phyloP scores from a whole-genome alignment of 495 filamentous ascomycete species.

The Tuber aestivum region DNA sequence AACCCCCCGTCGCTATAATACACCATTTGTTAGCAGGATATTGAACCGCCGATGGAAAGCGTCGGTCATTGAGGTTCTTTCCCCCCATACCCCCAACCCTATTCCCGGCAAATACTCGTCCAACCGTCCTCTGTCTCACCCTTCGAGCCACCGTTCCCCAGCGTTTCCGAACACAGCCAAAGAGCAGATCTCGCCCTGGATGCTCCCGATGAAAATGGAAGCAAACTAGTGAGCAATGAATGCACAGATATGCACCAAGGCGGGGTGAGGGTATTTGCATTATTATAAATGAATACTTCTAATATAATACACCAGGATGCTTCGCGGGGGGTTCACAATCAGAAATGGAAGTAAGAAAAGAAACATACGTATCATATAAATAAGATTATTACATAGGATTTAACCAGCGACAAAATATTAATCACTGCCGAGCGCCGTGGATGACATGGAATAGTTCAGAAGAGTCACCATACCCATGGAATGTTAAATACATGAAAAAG shows the following conservation, averaged over 20 bases:
- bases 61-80: too few species aligned
- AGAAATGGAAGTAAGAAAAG: not conserved
- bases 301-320: not conserved
- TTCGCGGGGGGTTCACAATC: not conserved
- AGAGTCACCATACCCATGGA: not conserved
- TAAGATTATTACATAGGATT: not conserved
- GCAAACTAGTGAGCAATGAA: too few species aligned
- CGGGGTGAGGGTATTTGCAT: not conserved
- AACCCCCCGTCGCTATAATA: too few species aligned
- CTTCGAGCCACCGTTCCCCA: too few species aligned
- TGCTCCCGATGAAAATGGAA: too few species aligned
- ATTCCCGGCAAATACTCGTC: too few species aligned
- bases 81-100: too few species aligned
- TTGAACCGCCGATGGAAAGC: too few species aligned
- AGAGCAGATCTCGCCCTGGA: too few species aligned
- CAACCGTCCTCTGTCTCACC: too few species aligned
- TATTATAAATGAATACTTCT: not conserved
- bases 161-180: too few species aligned
- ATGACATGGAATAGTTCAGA: not conserved
- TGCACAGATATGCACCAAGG: not conserved
- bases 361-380: not conserved
- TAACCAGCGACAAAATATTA: not conserved
- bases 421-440: not conserved
- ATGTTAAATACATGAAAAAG: not conserved
- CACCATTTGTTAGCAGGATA: too few species aligned